These are phyloP conservation scores for Prunella vulgaris DNA, from an alignment of 257 asterid genomes.

Conservation along the genomic window DNA sequence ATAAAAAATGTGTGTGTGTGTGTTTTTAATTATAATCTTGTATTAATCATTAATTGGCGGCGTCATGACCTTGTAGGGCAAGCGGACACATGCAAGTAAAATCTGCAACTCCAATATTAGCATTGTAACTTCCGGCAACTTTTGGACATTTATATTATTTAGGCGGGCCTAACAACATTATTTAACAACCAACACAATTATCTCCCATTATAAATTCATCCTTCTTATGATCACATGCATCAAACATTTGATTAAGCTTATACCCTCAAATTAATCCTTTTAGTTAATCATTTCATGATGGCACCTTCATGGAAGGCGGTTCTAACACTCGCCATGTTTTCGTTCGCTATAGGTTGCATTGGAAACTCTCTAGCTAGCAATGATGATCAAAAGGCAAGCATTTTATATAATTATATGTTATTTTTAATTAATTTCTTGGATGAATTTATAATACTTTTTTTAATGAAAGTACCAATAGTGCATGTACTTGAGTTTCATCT, in stretches of 20 bases:
- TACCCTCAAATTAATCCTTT: neutral
- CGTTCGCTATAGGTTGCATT: constrained; percentile 25
- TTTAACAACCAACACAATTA: neutral
- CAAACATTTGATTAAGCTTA: neutral
- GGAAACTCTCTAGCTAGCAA: constrained; percentile 18
- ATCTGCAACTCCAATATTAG: neutral
- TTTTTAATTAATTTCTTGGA: neutral
- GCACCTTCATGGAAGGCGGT: constrained; percentile 20
- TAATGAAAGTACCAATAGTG: too few relatives aligned
- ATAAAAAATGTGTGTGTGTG: too few relatives aligned
- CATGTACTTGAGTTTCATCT: too few relatives aligned
- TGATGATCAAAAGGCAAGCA: constrained; percentile 42
- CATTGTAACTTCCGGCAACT: constrained; percentile 21
- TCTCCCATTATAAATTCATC: constrained; percentile 20
- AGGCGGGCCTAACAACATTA: constrained; percentile 34
- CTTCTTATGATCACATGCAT: constrained; percentile 3
- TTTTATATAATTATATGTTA: neutral
- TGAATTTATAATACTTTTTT: neutral
- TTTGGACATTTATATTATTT: constrained; percentile 15
- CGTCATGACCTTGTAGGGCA: too few relatives aligned
- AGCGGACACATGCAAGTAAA: neutral
- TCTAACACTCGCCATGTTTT: constrained; percentile 25
- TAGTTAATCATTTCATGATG: constrained; percentile 4
- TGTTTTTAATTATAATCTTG: too few relatives aligned
- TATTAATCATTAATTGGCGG: too few relatives aligned